Evolutionary conservation across 768 basidiomycete species (phyloP).

Genomic region (Pleurotus salmoneostramineus): DNA sequence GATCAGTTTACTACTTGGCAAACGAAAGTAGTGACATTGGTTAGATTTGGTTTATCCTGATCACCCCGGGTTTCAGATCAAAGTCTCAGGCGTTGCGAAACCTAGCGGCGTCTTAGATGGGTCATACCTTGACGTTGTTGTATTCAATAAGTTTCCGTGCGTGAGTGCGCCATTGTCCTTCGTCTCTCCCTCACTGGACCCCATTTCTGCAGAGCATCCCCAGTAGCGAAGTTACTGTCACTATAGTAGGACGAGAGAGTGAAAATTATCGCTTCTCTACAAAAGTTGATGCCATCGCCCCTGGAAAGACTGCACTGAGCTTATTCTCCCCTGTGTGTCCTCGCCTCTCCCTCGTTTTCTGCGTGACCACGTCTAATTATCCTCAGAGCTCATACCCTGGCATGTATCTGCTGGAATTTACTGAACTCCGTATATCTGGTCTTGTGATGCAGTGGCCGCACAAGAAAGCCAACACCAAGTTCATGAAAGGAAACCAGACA

Average conservation of each 20-base stretch:
- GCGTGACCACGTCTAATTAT: background rate
- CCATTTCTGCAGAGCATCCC: slow-evolving; percentile 35
- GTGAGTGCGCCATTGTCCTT: slow-evolving; percentile 39
- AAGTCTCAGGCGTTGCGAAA: slow-evolving; percentile 40
- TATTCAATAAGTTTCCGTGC: slow-evolving; percentile 71
- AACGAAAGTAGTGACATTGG: background rate
- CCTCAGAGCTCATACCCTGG: slow-evolving; percentile 68
- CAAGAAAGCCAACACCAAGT: slow-evolving; percentile 18
- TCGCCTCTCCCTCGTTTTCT: background rate
- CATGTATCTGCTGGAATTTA: slow-evolving; percentile 61
- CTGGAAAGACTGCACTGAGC: slow-evolving; percentile 55
- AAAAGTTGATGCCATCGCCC: slow-evolving; percentile 35
- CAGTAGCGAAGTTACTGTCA: slow-evolving; percentile 55
- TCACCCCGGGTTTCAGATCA: slow-evolving; percentile 64
- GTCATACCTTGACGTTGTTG: slow-evolving; percentile 50
- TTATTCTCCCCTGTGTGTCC: slow-evolving; percentile 71
- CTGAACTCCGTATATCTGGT: slow-evolving; percentile 60
- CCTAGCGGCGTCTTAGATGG: slow-evolving; percentile 64
- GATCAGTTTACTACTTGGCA: slow-evolving; percentile 7
- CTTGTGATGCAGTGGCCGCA: slow-evolving; percentile 66
- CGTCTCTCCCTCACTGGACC: slow-evolving; percentile 6
- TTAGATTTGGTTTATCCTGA: slow-evolving; percentile 65
- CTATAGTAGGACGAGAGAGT: slow-evolving; percentile 58
- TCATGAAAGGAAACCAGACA: slow-evolving; percentile 18
- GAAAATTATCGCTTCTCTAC: slow-evolving; percentile 57